Evolutionary conservation across 371 early-diverging fungal genomes (phyloP).

Genomic region (Basidiobolus meristosporus): DNA sequence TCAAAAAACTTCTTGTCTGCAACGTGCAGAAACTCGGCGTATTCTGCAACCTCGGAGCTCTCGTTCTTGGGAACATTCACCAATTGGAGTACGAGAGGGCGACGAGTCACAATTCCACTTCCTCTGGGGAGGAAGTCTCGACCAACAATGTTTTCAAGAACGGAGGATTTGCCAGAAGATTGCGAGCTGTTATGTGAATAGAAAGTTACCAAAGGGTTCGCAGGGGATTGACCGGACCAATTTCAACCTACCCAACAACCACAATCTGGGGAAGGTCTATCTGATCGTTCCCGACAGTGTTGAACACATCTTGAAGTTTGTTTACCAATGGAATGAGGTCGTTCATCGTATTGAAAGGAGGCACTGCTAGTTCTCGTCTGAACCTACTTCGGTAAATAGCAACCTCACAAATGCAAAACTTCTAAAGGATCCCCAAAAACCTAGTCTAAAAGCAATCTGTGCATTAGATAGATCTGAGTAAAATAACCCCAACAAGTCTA

Average conservation of each 20-base stretch:
- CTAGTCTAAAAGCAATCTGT: no score
- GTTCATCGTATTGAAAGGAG: conserved; percentile 24
- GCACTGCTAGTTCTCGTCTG: background rate
- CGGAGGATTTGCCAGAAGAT: conserved; percentile 84
- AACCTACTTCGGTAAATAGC: no score
- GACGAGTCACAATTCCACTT: conserved; percentile 79
- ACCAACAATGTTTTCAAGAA: conserved; percentile 78
- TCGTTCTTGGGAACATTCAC: conserved; percentile 29
- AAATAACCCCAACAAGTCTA: no score
- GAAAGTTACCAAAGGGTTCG: background rate
- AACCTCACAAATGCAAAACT: no score
- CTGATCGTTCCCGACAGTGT: conserved; percentile 52
- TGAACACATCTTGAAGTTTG: conserved; percentile 85
- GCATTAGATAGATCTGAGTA: no score
- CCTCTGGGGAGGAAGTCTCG: conserved; percentile 85
- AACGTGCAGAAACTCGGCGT: conserved; percentile 59
- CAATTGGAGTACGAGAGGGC: conserved; percentile 83
- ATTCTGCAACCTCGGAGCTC: conserved; percentile 12
- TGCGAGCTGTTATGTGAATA: conserved; percentile 28
- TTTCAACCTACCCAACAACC: conserved; percentile 37
- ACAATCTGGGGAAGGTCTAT: conserved; percentile 86
- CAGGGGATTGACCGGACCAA: conserved; percentile 10
- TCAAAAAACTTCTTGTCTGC: conserved; percentile 59
- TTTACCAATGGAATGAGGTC: conserved; percentile 74
- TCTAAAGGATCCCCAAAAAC: no score